These are phyloP conservation scores for Rugosomyces carneus DNA, from an alignment of 1,284 basidiomycete species.

Conservation along the genomic window DNA sequence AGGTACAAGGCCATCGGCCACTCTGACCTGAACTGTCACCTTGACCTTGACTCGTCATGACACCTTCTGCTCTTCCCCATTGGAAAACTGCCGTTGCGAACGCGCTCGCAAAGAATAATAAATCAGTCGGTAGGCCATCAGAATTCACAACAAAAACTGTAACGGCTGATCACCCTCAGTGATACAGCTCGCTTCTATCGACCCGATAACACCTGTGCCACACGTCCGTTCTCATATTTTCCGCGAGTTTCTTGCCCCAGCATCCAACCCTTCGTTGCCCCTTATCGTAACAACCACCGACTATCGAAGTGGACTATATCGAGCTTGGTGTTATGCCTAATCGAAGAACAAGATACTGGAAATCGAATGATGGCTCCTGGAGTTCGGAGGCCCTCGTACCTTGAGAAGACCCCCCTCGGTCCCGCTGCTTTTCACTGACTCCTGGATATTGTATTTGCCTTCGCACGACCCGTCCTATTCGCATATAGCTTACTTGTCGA, in stretches of 20 bases:
- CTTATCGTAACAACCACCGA: conserved; percentile 58
- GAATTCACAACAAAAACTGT: background rate
- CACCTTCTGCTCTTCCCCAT: conserved; percentile 28
- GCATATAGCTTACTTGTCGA: background rate
- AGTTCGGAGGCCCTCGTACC: conserved; percentile 52
- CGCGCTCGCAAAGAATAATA: conserved; percentile 39
- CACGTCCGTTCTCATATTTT: conserved; percentile 58
- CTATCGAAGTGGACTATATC: conserved; percentile 51
- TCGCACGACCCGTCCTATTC: background rate
- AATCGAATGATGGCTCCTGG: conserved; percentile 39
- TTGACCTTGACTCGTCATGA: conserved; percentile 11
- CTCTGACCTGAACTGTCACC: background rate
- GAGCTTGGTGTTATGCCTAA: conserved; percentile 52
- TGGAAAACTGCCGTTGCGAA: conserved; percentile 46
- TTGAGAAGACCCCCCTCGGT: conserved; percentile 24
- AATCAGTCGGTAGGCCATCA: conserved; percentile 33
- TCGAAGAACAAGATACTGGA: conserved; percentile 46
- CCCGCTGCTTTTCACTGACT: background rate
- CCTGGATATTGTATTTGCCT: background rate
- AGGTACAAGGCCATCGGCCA: background rate
- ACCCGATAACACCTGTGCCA: conserved; percentile 33
- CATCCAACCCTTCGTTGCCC: conserved; percentile 33
- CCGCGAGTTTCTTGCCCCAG: conserved; percentile 44
- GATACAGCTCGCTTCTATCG: conserved; percentile 56
- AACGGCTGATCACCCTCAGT: conserved; percentile 28